Base-by-base conservation (phyloP, 78 protist genomes). In the Dictyostelium firmibasis region DNA sequence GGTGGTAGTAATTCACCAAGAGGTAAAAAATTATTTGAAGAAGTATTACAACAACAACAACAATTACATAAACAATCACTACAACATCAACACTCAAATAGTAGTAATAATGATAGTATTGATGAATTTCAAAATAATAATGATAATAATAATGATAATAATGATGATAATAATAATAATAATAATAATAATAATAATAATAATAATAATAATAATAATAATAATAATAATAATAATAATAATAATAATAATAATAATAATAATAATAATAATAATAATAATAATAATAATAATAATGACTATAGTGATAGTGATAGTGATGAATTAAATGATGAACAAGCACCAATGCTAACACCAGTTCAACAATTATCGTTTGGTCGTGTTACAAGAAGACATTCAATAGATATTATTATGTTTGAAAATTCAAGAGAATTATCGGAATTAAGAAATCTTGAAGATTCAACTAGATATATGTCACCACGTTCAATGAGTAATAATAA, bases 341-440 rank as follows among this genome's bases (percentile, higher is more conserved):
- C 38, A 16, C 29, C 38, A 41, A 35, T 6, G 9, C 4, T 14
- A 44, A 2, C 67, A 84, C 60, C 67, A 84, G 38, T 9, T 11
- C 79, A 72, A 77, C 79, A 72, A 77, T 69, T 31, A 50, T n/a
- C 79, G 9, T 64, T 33, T 62, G 64, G 77, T 27, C 38, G 77
- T 23, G 77, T 76, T 27, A 86, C 92, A 23, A 77, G 92, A 67
- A 74, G 92, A 77, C 92, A 86, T 13, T 86, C 92, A 7, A 86
- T 86, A 14, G 92, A 86, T 38, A 86, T 86, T 60, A 67, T 86
- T 38, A 86, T 64, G 33, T 76, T 76, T 31, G 91, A 85, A 53
- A 41, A 76, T 23, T 38, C 57, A 20, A 33, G 25, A 76, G 83
- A 76, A 33, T 38, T 76, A 41, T 38, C 83, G 23, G 57, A 29